These are phyloP conservation scores for Sclerotinia trifoliorum DNA, from an alignment of 2,329 filamentous ascomycete genomes.

Conservation along the genomic window DNA sequence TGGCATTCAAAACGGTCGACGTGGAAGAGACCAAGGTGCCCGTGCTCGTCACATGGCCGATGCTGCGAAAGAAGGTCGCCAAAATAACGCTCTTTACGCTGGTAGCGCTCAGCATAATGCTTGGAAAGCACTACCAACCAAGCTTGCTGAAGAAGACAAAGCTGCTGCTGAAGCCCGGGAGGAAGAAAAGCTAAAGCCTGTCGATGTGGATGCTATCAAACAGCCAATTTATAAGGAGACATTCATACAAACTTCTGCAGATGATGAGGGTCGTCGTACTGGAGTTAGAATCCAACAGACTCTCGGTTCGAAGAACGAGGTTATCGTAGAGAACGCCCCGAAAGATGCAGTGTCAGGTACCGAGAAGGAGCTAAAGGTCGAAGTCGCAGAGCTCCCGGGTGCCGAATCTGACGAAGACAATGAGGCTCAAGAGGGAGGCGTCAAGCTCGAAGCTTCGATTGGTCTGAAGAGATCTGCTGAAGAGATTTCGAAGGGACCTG, in stretches of 20 bases:
- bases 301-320: conserved; percentile 17
- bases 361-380: not conserved
- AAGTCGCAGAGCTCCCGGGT: not conserved
- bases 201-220: conserved; percentile 22
- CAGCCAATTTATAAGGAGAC: conserved; percentile 36
- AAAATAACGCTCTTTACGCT: not conserved
- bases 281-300: conserved; percentile 27
- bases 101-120: conserved; percentile 29
- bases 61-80: conserved; percentile 11
- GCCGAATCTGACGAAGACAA: conserved; percentile 19
- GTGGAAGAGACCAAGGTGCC: conserved; percentile 8
- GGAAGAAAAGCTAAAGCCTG: conserved; percentile 14
- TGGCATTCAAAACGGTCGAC: not conserved
- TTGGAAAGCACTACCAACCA: conserved; percentile 32
- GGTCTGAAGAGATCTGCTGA: conserved; percentile 21
- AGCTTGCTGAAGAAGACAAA: conserved; percentile 35
- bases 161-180: conserved; percentile 29
- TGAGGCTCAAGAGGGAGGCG: conserved; percentile 17
- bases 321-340: not conserved
- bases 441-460: conserved; percentile 15
- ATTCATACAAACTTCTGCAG: conserved; percentile 35
- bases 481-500: conserved; percentile 25
- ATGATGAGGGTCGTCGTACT: conserved; percentile 38
- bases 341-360: not conserved
- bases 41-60: conserved; percentile 8